Evolutionary conservation across 768 basidiomycete species (phyloP), one percentile per base, ranked within the genome.

Genomic region (Brasilioporus rufonigricans): DNA sequence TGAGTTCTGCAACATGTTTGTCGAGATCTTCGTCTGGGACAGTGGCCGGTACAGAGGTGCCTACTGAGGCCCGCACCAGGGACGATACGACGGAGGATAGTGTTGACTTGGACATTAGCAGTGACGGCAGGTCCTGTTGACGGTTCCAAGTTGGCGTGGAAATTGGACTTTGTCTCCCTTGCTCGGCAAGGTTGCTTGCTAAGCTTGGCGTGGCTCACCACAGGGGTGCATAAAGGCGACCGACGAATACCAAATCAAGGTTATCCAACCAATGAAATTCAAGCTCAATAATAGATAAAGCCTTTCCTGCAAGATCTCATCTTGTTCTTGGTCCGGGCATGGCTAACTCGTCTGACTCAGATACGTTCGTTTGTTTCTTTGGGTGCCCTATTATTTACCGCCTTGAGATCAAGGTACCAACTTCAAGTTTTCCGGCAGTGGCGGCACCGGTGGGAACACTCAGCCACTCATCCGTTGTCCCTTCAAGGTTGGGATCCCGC

Each of bases 11-110:
- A 27, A 99, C 92, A 65, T 92, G 91, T 43, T 84, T 81, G 73
- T 98, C 96, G 44, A 98, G 82, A 63, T 97, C 92, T 19, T 87
- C 87, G 65, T 96, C 91, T 13, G 81, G 78, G 29, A 91, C 82
- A 1, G 75, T 74, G 50, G 71, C 67, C 7, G 84, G 63, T 1
- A 88, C 73, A 0, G 89, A 80, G 16, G 81, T 60, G 44, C 91
- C 90, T 82, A 91, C 86, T 26, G 83, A 85, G 1, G 91, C 89
- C 14, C 91, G 79, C 21, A 93, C 85, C 29, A 93, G 81, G 63
- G 77, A 79, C 12, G 90, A 90, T 35, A 93, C 91, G 39, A 93
- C 91, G n/a, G 86, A 86, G 35, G 91, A 92, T 14, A 93, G 78
- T 4, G 91, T 84, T 38, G 80, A 75, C 58, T 71, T 73, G 58